These are phyloP conservation scores for Eimeria acervulina DNA, from an alignment of 169 alveolate genomes.

Conservation along the genomic window DNA sequence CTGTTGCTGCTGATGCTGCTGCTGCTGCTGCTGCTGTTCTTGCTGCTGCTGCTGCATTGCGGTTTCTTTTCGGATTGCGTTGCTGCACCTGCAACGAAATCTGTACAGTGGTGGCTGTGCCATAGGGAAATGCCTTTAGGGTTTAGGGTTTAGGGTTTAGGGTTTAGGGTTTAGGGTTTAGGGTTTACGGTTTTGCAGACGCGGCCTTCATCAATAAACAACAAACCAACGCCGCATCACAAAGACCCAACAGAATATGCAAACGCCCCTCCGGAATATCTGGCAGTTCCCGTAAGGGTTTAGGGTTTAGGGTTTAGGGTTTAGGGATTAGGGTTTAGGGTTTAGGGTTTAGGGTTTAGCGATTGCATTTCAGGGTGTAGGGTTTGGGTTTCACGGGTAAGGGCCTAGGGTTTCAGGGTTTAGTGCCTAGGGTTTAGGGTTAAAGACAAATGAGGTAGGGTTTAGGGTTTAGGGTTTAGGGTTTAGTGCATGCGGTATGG, in stretches of 20 bases:
- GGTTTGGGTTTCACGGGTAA: neutral
- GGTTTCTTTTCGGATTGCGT: neutral
- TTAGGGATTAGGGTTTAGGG: conserved; percentile 19
- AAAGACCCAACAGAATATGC: conserved; percentile 16
- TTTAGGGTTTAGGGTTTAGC: conserved; percentile 40
- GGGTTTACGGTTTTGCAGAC: conserved; percentile 52
- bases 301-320: conserved; percentile 60
- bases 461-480: neutral
- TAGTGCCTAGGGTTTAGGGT: neutral
- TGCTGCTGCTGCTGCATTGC: conserved; percentile 8
- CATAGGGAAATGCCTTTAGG: neutral
- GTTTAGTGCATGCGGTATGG: neutral
- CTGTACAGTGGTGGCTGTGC: neutral
- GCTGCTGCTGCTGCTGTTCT: neutral
- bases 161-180: conserved; percentile 15
- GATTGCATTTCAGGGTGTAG: too few species aligned
- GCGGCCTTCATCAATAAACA: conserved; percentile 68
- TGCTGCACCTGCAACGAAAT: neutral
- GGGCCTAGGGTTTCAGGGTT: neutral
- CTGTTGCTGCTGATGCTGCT: neutral
- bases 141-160: conserved; percentile 24
- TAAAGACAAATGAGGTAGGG: too few species aligned
- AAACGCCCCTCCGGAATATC: conserved; percentile 79
- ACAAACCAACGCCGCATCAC: conserved; percentile 37
- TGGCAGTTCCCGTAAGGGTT: conserved; percentile 52